Conservation (phyloP, 257 asterid genomes). For the Solanum acaule region DNA sequence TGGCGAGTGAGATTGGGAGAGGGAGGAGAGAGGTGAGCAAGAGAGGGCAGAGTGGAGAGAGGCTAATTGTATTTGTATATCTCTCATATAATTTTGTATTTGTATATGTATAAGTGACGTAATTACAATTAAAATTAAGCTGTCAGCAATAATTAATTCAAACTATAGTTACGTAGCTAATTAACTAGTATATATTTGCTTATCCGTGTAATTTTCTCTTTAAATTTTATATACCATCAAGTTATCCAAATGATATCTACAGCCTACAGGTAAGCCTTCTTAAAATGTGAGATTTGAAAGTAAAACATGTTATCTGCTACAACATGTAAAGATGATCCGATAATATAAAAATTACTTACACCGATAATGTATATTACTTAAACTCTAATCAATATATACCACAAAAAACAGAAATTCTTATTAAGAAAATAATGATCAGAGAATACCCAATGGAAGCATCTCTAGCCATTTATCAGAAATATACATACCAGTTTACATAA, state of each 20-base stretch:
- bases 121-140: too few species aligned
- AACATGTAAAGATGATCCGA: neutral
- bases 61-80: too few species aligned
- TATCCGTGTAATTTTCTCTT: too few species aligned
- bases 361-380: accelerated
- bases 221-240: neutral
- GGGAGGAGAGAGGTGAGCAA: too few species aligned
- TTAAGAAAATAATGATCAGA: neutral
- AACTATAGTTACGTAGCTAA: too few species aligned
- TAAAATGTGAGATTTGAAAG: neutral
- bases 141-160: too few species aligned
- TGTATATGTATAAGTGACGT: too few species aligned
- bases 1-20: too few species aligned
- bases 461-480: neutral
- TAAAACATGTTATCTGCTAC: neutral
- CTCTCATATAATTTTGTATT: too few species aligned
- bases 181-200: too few species aligned
- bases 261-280: neutral
- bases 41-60: too few species aligned
- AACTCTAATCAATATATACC: neutral
- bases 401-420: neutral
- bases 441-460: neutral
- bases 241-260: neutral
- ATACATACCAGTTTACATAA: neutral
- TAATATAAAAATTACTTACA: neutral